Evolutionary conservation across 1,284 basidiomycete species (phyloP).

Genomic region (Ustilago sp.): DNA sequence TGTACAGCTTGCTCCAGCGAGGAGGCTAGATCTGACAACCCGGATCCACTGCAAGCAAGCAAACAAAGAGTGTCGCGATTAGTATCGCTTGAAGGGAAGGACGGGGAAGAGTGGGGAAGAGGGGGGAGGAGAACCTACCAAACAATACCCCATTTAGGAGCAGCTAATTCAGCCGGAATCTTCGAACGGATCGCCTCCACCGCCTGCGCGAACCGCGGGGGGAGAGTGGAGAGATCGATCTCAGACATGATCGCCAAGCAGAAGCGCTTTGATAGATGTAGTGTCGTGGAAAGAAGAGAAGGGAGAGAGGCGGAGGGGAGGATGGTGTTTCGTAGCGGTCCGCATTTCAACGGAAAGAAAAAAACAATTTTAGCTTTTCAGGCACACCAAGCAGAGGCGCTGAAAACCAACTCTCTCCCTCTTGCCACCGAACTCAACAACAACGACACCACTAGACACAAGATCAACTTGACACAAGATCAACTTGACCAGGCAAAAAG

Average conservation of each 20-base stretch:
- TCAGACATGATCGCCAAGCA: not conserved
- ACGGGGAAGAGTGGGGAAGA: not conserved
- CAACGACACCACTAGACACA: too few relatives aligned
- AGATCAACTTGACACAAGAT: too few relatives aligned
- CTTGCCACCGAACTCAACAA: too few relatives aligned
- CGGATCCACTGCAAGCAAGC: constrained; percentile 46
- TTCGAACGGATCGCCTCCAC: constrained; percentile 40
- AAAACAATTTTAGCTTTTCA: too few relatives aligned
- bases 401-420: too few relatives aligned
- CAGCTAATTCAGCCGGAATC: constrained; percentile 35
- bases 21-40: constrained; percentile 49
- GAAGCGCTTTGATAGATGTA: not conserved
- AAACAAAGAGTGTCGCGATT: not conserved
- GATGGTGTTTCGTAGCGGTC: too few relatives aligned
- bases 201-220: constrained; percentile 38
- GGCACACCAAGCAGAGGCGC: too few relatives aligned
- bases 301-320: not conserved
- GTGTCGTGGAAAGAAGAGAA: not conserved
- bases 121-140: constrained; percentile 26
- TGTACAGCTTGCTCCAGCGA: constrained; percentile 40
- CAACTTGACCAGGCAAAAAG: too few relatives aligned
- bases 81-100: not conserved
- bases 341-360: too few relatives aligned
- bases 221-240: constrained; percentile 31
- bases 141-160: constrained; percentile 61